These are phyloP conservation scores for Pseudozyma tsukubaensis DNA, from an alignment of 1,284 basidiomycete genomes.

Conservation along the genomic window DNA sequence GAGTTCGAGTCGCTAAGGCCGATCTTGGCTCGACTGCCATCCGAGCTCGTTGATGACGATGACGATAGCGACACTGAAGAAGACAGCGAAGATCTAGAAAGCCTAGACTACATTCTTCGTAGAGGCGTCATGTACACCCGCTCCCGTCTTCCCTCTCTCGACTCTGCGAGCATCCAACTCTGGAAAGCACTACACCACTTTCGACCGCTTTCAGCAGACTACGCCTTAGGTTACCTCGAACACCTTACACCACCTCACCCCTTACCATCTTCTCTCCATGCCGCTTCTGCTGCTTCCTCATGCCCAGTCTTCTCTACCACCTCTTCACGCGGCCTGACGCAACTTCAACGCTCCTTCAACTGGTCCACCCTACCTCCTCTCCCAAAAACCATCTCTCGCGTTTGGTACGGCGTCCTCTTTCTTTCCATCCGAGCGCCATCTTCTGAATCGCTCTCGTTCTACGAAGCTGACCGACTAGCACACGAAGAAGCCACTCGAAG, in stretches of 20 bases:
- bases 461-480: constrained; percentile 56
- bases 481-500: constrained; percentile 61
- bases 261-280: constrained; percentile 4
- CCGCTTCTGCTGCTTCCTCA: not conserved
- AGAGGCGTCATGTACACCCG: constrained; percentile 50
- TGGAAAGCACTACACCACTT: constrained; percentile 56
- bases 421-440: constrained; percentile 45
- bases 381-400: not conserved
- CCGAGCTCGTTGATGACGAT: constrained; percentile 11
- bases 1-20: constrained; percentile 47
- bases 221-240: constrained; percentile 52
- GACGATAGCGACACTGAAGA: constrained; percentile 5
- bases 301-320: constrained; percentile 50
- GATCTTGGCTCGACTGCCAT: constrained; percentile 53
- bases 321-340: constrained; percentile 7
- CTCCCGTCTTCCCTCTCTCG: constrained; percentile 47
- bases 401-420: constrained; percentile 64
- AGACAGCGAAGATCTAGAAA: not conserved
- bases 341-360: constrained; percentile 50
- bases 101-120: constrained; percentile 27
- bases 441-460: constrained; percentile 43
- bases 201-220: constrained; percentile 45
- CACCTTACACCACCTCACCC: constrained; percentile 32
- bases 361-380: constrained; percentile 35
- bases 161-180: constrained; percentile 36